Percentiles rank a stretch among this genome's conserved stretches.
Conservation (phyloP, 495 filamentous ascomycete species). For the Aspergillus ostianus region DNA sequence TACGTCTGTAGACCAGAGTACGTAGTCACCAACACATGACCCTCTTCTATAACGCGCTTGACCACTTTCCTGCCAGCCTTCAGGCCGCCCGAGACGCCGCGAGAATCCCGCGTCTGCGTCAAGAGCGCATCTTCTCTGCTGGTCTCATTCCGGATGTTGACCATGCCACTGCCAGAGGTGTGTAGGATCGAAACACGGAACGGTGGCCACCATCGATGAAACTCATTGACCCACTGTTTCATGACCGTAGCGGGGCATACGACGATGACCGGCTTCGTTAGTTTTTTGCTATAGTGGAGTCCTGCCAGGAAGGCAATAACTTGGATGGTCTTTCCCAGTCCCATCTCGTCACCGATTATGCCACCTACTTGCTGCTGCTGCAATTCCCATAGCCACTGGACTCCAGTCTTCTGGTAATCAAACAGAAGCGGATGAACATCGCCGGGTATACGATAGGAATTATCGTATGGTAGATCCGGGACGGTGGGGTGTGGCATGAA, state of each 20-base stretch:
- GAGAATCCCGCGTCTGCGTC: constrained; percentile 36
- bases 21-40: constrained; percentile 91
- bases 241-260: constrained; percentile 92
- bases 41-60: constrained; percentile 76
- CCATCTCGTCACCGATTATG: constrained; percentile 98
- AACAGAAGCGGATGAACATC: constrained; percentile 90
- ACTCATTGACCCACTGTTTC: constrained; percentile 97
- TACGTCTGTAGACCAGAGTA: constrained; percentile 92
- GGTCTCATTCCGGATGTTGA: constrained; percentile 70
- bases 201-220: constrained; percentile 96
- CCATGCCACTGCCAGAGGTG: constrained; percentile 92
- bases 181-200: constrained; percentile 93
- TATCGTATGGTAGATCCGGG: constrained; percentile 67
- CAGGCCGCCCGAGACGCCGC: constrained; percentile 46
- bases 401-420: constrained; percentile 92
- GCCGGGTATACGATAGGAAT: constrained; percentile 78
- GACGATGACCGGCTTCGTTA: constrained; percentile 80
- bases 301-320: constrained; percentile 88
- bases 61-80: constrained; percentile 75
- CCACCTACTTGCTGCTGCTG: constrained; percentile 86
- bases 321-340: constrained; percentile 94
- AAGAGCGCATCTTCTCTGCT: constrained; percentile 66
- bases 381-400: constrained; percentile 95
- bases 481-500: constrained; percentile 78
- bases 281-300: constrained; percentile 82